These are phyloP conservation scores for Plasmodium blacklocki DNA, from an alignment of 169 alveolate species.

Conservation along the genomic window DNA sequence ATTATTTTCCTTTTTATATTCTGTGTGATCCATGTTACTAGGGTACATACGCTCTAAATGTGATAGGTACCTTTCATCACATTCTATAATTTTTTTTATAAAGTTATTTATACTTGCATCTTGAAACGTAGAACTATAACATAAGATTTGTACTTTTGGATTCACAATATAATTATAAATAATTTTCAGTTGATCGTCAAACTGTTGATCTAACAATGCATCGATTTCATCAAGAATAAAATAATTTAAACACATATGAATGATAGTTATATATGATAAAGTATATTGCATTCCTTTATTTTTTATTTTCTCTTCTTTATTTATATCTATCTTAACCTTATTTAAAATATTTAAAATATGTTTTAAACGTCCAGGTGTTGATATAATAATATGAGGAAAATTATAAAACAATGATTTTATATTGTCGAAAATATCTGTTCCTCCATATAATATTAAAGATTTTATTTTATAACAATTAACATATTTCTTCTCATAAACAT, in stretches of 20 bases:
- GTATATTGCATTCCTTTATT: background rate
- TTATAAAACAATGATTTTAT: conserved; percentile 1
- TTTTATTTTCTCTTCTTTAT: background rate
- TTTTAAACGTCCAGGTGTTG: conserved; percentile 70
- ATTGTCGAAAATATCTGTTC: conserved; percentile 36
- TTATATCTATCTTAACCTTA: background rate
- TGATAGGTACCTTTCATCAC: conserved; percentile 9
- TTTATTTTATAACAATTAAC: conserved; percentile 3
- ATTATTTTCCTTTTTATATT: background rate
- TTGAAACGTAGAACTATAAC: conserved; percentile 43
- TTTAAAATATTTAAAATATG: conserved; percentile 29
- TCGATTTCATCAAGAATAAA: conserved; percentile 54
- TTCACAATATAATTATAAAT: conserved; percentile 12
- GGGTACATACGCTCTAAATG: background rate
- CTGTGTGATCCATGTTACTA: too few relatives aligned
- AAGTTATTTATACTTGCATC: conserved; percentile 1
- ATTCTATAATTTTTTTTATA: background rate
- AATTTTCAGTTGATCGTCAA: conserved; percentile 22
- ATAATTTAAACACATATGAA: conserved; percentile 15
- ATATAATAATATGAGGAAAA: conserved; percentile 38
- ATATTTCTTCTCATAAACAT: too few relatives aligned
- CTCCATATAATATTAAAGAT: conserved; percentile 54
- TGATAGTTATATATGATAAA: conserved; percentile 5
- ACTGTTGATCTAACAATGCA: conserved; percentile 48
- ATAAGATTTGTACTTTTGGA: conserved; percentile 22